Conservation (phyloP, 257 asterid species). For the Solanum chiquidenum region DNA sequence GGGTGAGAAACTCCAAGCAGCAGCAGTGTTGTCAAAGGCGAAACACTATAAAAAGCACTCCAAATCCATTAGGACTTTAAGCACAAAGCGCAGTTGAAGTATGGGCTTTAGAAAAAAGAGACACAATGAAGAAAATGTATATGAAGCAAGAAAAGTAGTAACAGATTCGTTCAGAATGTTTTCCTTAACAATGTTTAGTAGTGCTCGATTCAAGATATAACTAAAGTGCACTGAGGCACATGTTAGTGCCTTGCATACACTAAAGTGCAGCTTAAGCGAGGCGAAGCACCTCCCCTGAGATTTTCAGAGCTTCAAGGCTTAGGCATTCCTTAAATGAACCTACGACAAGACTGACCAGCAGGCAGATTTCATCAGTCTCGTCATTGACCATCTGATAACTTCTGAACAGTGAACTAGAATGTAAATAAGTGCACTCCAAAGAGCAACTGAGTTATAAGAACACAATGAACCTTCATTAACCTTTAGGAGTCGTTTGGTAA, state of each 20-base stretch:
- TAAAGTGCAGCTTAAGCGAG: background rate
- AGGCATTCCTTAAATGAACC: background rate
- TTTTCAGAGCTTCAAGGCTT: background rate
- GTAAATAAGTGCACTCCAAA: background rate
- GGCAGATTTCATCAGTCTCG: background rate
- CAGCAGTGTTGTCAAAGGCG: background rate
- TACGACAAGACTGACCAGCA: background rate
- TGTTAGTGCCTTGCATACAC: background rate
- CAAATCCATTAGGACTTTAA: background rate
- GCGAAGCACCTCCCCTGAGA: background rate
- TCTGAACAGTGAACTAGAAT: background rate
- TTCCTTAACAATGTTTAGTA: background rate
- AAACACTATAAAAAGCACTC: background rate
- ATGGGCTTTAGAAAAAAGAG: background rate
- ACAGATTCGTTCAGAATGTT: background rate
- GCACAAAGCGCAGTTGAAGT: background rate
- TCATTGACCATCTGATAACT: background rate
- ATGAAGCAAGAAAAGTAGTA: background rate
- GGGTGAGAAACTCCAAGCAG: background rate
- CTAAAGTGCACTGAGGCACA: background rate
- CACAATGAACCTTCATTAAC: background rate
- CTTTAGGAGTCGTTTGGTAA: background rate
- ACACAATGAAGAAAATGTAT: background rate
- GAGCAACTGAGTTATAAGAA: background rate
- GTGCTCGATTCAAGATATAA: background rate